phyloP scores from a whole-genome alignment of 768 basidiomycete genomes.

The Leucogyrophana mollusca region DNA sequence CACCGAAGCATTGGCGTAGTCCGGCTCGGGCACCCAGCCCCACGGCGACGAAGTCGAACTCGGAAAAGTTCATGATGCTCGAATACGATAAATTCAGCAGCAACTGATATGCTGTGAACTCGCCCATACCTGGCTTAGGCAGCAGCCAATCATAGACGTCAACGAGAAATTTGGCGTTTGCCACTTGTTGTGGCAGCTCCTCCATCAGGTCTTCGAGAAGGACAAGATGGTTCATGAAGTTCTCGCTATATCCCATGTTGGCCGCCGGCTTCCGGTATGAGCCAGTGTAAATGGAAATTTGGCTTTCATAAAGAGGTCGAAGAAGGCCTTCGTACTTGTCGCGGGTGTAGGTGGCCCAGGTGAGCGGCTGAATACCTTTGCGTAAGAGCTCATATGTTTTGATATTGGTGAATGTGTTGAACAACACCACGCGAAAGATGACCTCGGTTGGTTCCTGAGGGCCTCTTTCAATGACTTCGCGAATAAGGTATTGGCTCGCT shows the following conservation, averaged over 20 bases:
- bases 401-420: conserved; percentile 69
- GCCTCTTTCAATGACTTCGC: conserved; percentile 69
- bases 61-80: conserved; percentile 55
- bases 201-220: conserved; percentile 62
- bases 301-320: conserved; percentile 32
- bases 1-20: conserved; percentile 66
- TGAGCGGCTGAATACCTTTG: conserved; percentile 51
- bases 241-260: conserved; percentile 43
- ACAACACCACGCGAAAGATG: conserved; percentile 70
- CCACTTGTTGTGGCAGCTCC: conserved; percentile 49
- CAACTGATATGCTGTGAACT: conserved; percentile 71
- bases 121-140: conserved; percentile 70
- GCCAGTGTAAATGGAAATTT: conserved; percentile 58
- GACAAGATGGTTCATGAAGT: conserved; percentile 61
- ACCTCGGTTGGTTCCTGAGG: conserved; percentile 58
- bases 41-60: conserved; percentile 66
- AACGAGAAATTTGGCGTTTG: conserved; percentile 50
- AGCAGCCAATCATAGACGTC: conserved; percentile 63
- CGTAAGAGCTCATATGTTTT: conserved; percentile 69
- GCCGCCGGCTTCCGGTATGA: conserved; percentile 76
- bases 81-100: conserved; percentile 60
- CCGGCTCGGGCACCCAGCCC: conserved; percentile 69
- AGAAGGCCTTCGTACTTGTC: conserved; percentile 54
- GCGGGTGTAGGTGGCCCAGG: conserved; percentile 58
- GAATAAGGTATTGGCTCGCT: conserved; percentile 64